These are phyloP conservation scores for Arthrobotrys entomopaga DNA, from an alignment of 2,329 filamentous ascomycete genomes.

Conservation along the genomic window DNA sequence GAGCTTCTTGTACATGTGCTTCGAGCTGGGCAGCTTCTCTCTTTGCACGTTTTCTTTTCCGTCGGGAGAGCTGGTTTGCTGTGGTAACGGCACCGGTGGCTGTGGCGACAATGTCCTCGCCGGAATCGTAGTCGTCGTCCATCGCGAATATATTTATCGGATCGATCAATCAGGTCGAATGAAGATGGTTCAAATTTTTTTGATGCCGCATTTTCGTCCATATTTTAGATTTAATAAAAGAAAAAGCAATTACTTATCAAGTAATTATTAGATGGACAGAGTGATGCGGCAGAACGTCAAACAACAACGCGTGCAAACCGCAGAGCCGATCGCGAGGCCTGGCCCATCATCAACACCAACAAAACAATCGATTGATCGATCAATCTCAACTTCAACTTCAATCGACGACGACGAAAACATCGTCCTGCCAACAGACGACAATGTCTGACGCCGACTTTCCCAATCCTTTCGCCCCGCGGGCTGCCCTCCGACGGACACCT, in stretches of 20 bases:
- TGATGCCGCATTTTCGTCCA: constrained; percentile 15
- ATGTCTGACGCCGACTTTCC: constrained; percentile 41
- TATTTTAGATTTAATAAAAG: constrained; percentile 5
- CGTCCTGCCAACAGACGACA: constrained; percentile 10
- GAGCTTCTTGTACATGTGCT: neutral
- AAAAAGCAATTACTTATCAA: neutral
- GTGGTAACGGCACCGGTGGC: constrained; percentile 29
- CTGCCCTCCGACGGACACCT: constrained; percentile 39
- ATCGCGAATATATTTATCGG: constrained; percentile 18
- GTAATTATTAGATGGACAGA: no score
- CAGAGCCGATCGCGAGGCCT: constrained; percentile 1
- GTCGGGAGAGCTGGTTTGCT: constrained; percentile 35
- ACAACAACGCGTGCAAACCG: constrained; percentile 22
- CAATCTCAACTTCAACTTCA: neutral
- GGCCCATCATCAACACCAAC: no score
- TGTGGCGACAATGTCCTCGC: constrained; percentile 43
- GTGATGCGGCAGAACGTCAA: constrained; percentile 34
- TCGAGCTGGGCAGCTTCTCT: constrained; percentile 26
- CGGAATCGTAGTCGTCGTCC: constrained; percentile 55
- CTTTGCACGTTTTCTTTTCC: constrained; percentile 48
- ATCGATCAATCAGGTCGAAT: neutral
- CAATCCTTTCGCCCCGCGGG: constrained; percentile 38
- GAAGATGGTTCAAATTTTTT: neutral
- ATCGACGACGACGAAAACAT: neutral
- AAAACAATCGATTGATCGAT: no score